Conservation (phyloP, 1,284 basidiomycete species). For the Gymnopus androsaceus region DNA sequence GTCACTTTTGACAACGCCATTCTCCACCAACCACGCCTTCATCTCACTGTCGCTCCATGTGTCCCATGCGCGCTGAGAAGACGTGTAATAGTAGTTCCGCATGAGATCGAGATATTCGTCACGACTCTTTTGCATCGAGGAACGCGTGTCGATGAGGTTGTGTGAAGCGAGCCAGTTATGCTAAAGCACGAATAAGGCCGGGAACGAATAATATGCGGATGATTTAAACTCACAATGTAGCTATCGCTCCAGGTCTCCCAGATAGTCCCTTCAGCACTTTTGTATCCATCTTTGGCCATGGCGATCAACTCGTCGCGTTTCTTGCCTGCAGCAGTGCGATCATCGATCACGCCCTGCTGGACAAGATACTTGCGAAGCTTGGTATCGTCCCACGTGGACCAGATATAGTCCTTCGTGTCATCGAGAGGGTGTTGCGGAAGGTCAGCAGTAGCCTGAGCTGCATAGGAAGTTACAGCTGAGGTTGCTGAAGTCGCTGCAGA, state of each 20-base stretch:
- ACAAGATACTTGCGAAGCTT: slow-evolving; percentile 71
- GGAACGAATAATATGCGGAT: not conserved
- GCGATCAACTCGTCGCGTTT: slow-evolving; percentile 68
- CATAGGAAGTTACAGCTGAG: slow-evolving; percentile 42
- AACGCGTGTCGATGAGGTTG: slow-evolving; percentile 58
- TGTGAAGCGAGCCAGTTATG: slow-evolving; percentile 83
- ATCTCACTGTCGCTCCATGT: slow-evolving; percentile 72
- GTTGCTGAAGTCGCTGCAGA: slow-evolving; percentile 50
- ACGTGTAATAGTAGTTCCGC: slow-evolving; percentile 77
- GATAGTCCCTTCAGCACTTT: slow-evolving; percentile 57
- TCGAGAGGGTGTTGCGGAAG: slow-evolving; percentile 58
- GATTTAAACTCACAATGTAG: slow-evolving; percentile 62
- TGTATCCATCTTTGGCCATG: slow-evolving; percentile 73
- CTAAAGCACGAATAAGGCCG: slow-evolving; percentile 37
- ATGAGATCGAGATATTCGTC: slow-evolving; percentile 73
- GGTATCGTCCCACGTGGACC: slow-evolving; percentile 86
- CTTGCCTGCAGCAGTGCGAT: slow-evolving; percentile 52
- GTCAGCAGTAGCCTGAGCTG: slow-evolving; percentile 58
- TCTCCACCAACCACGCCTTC: slow-evolving; percentile 72
- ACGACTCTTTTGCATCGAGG: slow-evolving; percentile 62
- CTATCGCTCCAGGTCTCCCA: slow-evolving; percentile 88
- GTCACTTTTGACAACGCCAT: slow-evolving; percentile 59
- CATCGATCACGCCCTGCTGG: slow-evolving; percentile 66
- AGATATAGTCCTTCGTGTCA: slow-evolving; percentile 82
- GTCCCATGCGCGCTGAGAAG: slow-evolving; percentile 62